These are phyloP conservation scores for Rhynchosporium graminicola DNA, from an alignment of 2,329 filamentous ascomycete genomes.

Conservation along the genomic window DNA sequence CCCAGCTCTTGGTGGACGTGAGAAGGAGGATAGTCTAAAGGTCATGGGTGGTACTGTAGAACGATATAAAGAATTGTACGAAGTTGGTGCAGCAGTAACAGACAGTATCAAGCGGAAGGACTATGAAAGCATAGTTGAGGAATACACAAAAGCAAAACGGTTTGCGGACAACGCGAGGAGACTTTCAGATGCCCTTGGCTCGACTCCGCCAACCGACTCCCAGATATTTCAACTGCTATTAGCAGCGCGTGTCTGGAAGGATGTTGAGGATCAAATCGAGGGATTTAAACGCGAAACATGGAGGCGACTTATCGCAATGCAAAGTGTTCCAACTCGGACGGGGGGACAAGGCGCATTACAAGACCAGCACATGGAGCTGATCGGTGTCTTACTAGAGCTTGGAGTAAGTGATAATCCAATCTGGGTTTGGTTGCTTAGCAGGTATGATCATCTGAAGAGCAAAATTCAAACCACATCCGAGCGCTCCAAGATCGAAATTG, in stretches of 20 bases:
- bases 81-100: constrained; percentile 73
- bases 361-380: constrained; percentile 88
- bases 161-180: constrained; percentile 77
- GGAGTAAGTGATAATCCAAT: constrained; percentile 96
- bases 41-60: constrained; percentile 74
- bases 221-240: constrained; percentile 86
- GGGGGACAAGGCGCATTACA: constrained; percentile 50
- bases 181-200: constrained; percentile 59
- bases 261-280: constrained; percentile 85
- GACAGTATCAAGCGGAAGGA: constrained; percentile 90
- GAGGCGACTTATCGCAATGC: constrained; percentile 73
- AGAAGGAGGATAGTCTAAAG: constrained; percentile 87
- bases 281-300: constrained; percentile 87
- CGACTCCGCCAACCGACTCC: constrained; percentile 67
- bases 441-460: constrained; percentile 84
- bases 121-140: constrained; percentile 83
- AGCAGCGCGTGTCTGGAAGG: constrained; percentile 91
- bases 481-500: constrained; percentile 87
- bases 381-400: constrained; percentile 84
- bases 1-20: constrained; percentile 84
- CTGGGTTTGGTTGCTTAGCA: constrained; percentile 90
- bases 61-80: constrained; percentile 78
- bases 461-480: constrained; percentile 81
- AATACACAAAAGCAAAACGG: constrained; percentile 79
- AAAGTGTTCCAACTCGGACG: constrained; percentile 49